Evolutionary conservation across 1,284 basidiomycete genomes (phyloP).

Genomic region (Xerocomus amazonicus): DNA sequence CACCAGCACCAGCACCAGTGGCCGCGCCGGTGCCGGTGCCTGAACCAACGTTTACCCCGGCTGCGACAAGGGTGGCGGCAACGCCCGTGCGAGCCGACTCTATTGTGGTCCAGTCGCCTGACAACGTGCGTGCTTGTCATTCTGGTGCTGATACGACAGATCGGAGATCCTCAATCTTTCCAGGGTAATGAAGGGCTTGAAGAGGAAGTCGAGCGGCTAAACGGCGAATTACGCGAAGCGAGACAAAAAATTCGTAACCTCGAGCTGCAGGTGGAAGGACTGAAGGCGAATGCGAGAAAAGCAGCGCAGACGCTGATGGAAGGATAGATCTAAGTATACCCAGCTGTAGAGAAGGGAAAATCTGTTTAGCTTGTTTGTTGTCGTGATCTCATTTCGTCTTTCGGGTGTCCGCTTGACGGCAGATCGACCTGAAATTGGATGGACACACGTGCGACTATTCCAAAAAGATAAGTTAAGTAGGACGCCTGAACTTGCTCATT

Average conservation of each 20-base stretch:
- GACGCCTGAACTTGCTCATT: no score
- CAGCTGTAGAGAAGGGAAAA: background rate
- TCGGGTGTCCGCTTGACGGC: background rate
- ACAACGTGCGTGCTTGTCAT: slow-evolving; percentile 27
- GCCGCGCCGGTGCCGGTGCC: slow-evolving; percentile 13
- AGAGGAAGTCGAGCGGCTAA: slow-evolving; percentile 62
- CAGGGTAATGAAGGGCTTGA: slow-evolving; percentile 31
- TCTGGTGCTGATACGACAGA: slow-evolving; percentile 1
- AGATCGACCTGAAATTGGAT: background rate
- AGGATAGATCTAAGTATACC: slow-evolving; percentile 20
- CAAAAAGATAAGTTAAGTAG: background rate
- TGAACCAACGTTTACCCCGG: slow-evolving; percentile 14
- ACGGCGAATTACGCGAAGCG: slow-evolving; percentile 67
- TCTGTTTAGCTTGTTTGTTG: slow-evolving; percentile 5
- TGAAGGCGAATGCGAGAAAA: slow-evolving; percentile 70
- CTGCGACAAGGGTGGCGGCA: slow-evolving; percentile 8
- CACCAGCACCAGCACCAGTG: slow-evolving; percentile 18
- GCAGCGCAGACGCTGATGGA: slow-evolving; percentile 55
- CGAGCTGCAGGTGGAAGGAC: slow-evolving; percentile 77
- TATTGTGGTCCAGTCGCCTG: slow-evolving; percentile 14
- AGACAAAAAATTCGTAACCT: slow-evolving; percentile 76
- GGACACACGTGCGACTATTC: slow-evolving; percentile 17
- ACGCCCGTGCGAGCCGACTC: slow-evolving; percentile 16
- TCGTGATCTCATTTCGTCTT: no score
- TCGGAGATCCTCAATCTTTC: background rate